Base-by-base conservation (phyloP, 495 filamentous ascomycete species). In the Neurospora sp. region DNA sequence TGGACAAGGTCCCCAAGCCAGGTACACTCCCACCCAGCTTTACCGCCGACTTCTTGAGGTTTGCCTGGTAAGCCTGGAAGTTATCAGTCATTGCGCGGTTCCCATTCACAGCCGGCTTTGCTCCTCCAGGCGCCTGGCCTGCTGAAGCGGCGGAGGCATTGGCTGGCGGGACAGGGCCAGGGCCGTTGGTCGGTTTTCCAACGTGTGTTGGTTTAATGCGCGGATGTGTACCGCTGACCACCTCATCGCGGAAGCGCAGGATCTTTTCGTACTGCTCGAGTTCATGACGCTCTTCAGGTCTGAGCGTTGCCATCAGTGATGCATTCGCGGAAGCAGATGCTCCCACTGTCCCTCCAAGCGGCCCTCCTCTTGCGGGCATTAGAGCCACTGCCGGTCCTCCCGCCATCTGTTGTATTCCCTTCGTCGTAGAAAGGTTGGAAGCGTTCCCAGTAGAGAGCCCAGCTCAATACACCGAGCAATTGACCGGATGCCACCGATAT, bases 191-290 rank as follows among this genome's bases (percentile, higher is more conserved):
- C 40, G 79, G 76, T 77, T 90, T 90, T 76, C 85, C 88, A 74
- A 88, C 84, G 71, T 88, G 82, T 74, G 76, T 70, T 69, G 80
- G 79, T 72, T 82, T 83, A 81, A 82, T 83, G 80, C 81, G 81
- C 73, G 80, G 80, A 59, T 81, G 81, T 38, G 37, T 48, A 10
- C 81, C 81, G 41, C 71, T 59, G 23, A 80, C 38, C n/a, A 82
- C 74, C 66, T 78, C 74, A 74, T 82, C 81, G 76, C 78, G 79
- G 75, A 82, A 81, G n/a, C 59, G 78, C 74, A 82, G n/a, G n/a
- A 82, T 78, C 69, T 78, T 79, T 48, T 78, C 76, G 77, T 79
- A 82, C 75, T 82, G 74, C 41, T 74, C 71, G 38, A 82, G 38
- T 71, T 81, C 78, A 42, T 69, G 59, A 20, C 73, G 59, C 39